A percentile compares a stretch with the other conserved stretches of the same genome.
Evolutionary conservation across 164 flowering plant genomes (phyloP).

Genomic region (Platanus orientalis): DNA sequence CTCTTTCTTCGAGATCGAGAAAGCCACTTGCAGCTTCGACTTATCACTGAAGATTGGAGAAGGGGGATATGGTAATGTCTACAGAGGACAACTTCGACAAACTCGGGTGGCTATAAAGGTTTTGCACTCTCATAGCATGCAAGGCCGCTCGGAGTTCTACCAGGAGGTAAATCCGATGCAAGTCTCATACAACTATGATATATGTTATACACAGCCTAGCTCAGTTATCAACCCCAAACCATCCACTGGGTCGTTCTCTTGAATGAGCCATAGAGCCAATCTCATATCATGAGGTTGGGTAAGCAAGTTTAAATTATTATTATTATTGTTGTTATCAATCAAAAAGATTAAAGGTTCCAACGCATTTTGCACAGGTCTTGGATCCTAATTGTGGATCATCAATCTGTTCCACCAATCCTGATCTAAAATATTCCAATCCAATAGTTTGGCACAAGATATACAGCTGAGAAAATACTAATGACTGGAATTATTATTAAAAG

Average conservation of each 20-base stretch:
- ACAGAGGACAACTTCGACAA: constrained; percentile 55
- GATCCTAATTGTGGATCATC: too few relatives aligned
- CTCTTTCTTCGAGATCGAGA: constrained; percentile 56
- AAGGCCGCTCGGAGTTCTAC: constrained; percentile 70
- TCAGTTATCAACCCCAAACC: background rate
- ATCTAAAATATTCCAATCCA: too few relatives aligned
- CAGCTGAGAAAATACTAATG: too few relatives aligned
- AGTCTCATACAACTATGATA: background rate
- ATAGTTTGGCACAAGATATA: too few relatives aligned
- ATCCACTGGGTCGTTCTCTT: too few relatives aligned
- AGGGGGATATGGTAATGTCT: constrained; percentile 84
- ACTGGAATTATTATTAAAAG: too few relatives aligned
- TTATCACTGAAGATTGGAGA: constrained; percentile 63
- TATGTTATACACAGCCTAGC: too few relatives aligned
- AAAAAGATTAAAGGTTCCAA: background rate
- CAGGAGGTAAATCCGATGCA: constrained; percentile 55
- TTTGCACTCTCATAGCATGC: constrained; percentile 49
- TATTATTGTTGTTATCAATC: too few relatives aligned
- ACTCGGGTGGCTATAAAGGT: constrained; percentile 74
- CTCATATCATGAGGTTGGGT: background rate
- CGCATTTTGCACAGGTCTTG: too few relatives aligned
- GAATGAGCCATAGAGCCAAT: background rate
- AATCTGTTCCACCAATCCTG: too few relatives aligned
- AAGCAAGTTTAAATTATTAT: too few relatives aligned
- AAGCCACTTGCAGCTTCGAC: constrained; percentile 60